phyloP scores from a whole-genome alignment of 305 asterid species.

The Plantago coronopus region DNA sequence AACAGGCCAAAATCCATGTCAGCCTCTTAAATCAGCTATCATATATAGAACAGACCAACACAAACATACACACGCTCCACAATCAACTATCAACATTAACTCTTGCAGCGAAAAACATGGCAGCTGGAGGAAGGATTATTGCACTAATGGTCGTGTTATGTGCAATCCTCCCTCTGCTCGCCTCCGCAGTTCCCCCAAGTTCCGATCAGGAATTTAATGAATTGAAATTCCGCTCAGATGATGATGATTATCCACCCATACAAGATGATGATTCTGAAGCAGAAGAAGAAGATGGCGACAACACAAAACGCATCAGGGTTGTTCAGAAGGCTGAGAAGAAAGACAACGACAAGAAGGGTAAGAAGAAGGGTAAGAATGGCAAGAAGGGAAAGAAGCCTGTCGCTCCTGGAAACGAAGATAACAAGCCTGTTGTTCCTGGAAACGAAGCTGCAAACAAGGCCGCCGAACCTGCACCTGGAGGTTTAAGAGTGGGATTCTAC shows the following conservation, averaged over 20 bases:
- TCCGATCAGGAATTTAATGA: neutral
- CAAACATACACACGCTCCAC: conserved; percentile 15
- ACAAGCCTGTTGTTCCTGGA: too few relatives aligned
- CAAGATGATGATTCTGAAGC: neutral
- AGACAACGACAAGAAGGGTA: neutral
- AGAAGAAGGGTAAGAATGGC: too few relatives aligned
- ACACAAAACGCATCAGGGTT: neutral
- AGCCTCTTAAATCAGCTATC: conserved; percentile 3
- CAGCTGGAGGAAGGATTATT: conserved; percentile 33
- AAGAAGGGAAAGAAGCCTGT: neutral
- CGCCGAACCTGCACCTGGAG: conserved; percentile 6
- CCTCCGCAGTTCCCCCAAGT: conserved; percentile 24
- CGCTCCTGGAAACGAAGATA: too few relatives aligned
- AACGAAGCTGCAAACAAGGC: neutral
- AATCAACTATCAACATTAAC: conserved; percentile 3
- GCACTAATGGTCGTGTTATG: conserved; percentile 28
- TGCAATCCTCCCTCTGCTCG: conserved; percentile 32
- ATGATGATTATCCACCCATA: neutral
- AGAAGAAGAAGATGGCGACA: neutral
- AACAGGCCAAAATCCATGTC: neutral
- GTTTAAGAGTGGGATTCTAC: conserved; percentile 38
- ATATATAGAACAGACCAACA: conserved; percentile 11
- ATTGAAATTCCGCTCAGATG: neutral
- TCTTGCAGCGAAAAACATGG: conserved; percentile 28
- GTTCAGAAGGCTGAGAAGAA: neutral